These are phyloP conservation scores for Mercurialis annua DNA, from an alignment of 345 rosid species.

Conservation along the genomic window DNA sequence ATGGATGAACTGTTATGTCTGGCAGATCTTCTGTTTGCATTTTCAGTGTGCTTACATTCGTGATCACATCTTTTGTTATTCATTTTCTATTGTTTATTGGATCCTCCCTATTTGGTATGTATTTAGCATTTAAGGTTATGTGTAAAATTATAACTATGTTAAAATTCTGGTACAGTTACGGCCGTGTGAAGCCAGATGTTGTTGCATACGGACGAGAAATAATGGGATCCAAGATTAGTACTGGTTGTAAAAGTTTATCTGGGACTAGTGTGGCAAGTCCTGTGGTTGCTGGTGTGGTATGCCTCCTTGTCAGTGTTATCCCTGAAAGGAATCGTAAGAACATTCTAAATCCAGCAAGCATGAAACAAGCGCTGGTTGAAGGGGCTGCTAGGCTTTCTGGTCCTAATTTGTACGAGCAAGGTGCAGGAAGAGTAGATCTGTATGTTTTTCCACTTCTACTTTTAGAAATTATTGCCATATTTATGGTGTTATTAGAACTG, in stretches of 20 bases:
- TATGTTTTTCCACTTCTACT: constrained; percentile 39
- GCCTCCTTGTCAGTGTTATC: constrained; percentile 85
- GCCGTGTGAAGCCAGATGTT: constrained; percentile 93
- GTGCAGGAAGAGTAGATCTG: constrained; percentile 96
- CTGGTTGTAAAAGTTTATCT: constrained; percentile 95
- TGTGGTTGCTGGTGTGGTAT: constrained; percentile 98
- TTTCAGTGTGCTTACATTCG: neutral
- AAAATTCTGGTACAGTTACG: constrained; percentile 53
- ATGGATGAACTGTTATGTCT: neutral
- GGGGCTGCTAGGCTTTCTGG: constrained; percentile 97
- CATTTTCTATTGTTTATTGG: neutral
- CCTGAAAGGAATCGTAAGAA: constrained; percentile 66
- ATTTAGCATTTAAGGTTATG: neutral
- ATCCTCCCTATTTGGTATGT: neutral
- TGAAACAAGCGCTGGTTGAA: constrained; percentile 98
- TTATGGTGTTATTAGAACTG: neutral
- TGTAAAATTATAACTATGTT: neutral
- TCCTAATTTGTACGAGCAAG: constrained; percentile 96
- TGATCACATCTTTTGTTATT: neutral
- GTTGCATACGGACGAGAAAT: constrained; percentile 98
- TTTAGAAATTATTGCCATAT: constrained; percentile 6
- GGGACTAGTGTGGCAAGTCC: constrained; percentile 99
- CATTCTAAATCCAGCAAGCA: constrained; percentile 90
- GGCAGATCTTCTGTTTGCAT: neutral
- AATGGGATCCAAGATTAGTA: constrained; percentile 93